Evolutionary conservation across 805 yeast genomes (phyloP), one percentile per base, ranked within the genome.

Genomic region (Wickerhamiella siamensis): DNA sequence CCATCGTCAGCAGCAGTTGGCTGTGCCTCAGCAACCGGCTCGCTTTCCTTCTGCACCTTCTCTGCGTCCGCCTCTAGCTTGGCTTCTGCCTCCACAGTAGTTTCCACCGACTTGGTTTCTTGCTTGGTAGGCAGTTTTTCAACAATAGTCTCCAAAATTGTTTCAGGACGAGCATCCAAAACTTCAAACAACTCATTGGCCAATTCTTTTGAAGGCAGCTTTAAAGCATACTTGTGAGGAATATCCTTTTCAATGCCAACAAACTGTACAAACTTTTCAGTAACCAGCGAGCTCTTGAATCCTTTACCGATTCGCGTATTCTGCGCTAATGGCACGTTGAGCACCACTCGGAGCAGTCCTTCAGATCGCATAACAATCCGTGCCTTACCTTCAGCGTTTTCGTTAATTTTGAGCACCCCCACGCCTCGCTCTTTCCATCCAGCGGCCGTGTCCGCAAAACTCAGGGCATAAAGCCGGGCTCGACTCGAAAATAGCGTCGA

Each of bases 341-440:
- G 65, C 20, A 88, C 75, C 9, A 91, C 88, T 48, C 84, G 75
- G 46, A 84, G 67, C 15, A 83, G 71, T 2, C 94, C 94, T 46
- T 82, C 83, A 3, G 94, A 78, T 57, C 98, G 75, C 95, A 91
- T 86, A 4, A 91, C 79, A 9, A 91, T 58, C 51, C 98, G 73
- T 0, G 78, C 67, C 42, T 70, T 71, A 8, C 42, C 39, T 21
- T 41, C 50, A 4, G 43, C 46, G 24, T 46, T 47, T 39, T 58
- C 54, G 59, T 91, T 88, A 20, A 91, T 70, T 56, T 83, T 94
- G n/a, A 91, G 62, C 4, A 74, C 70, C 2, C 98, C 98, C 33
- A 81, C 69, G 19, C 98, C 98, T 54, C 91, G 74, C 61, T 91
- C 98, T 58, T 83, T 91, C 98, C 98, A 91, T 2, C 95, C 95